Base-by-base conservation (phyloP, 768 basidiomycete species). In the Psilocybe azurescens region DNA sequence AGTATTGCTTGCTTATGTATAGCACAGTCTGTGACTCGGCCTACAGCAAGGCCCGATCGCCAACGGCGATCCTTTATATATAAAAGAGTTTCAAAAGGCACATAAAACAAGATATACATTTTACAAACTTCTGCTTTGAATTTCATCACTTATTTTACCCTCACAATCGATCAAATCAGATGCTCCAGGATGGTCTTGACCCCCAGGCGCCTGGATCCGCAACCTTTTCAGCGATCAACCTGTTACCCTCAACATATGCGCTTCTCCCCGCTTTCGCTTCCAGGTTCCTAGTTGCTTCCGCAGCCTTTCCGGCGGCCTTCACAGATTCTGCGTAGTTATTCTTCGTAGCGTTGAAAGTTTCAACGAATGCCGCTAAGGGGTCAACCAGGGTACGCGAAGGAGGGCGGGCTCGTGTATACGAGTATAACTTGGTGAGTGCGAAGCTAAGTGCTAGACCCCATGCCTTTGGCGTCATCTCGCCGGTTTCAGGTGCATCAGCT, bases 351-450 rank as follows among this genome's bases (percentile, higher is more conserved):
- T 63, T 61, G 28, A 89, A 77, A 18, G 80, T 75, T 3, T 79
- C 73, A 47, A 91, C 80, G 73, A 97, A 96, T 1, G 92, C 90
- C 41, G 86, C 82, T 20, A 98, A 83, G 7, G 95, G 94, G 75
- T 98, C 95, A n/a, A 98, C 84, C 38, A 98, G 87, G 7, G 95
- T 97, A 68, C 95, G 88, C 2, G 92, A 94, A 3, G 95, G 95
- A 2, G 90, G 89, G 29, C 95, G 88, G 13, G 95, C 95, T 30
- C 88, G 89, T 3, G 95, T 97, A 78, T 97, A 94, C 11, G 85
- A 87, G 74, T 89, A 93, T 41, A 95, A 76, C 64, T 84, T 85
- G 20, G 70, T 69, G 18, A 90, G 80, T 16, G 93, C 89, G 3
- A 77, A 75, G 5, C 74, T 69, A 52, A 93, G 81, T 4, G 91